Percentiles rank a stretch among this genome's conserved stretches.
Conservation (phyloP, 176 grass and related monocot species). For the Neostapfia colusana region DNA sequence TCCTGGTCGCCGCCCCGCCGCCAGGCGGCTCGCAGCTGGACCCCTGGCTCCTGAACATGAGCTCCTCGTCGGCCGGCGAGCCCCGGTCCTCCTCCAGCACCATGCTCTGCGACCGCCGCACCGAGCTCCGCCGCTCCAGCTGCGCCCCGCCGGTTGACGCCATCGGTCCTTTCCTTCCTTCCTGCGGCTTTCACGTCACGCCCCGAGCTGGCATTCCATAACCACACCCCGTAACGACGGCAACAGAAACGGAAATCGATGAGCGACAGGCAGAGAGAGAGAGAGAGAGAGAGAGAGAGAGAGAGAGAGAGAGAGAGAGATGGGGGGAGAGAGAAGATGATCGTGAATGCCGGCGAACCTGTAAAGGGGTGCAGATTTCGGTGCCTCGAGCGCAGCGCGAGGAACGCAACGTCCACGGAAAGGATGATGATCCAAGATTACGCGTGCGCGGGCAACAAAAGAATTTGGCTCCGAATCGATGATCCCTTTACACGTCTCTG, state of each 20-base stretch:
- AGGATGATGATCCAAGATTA: constrained; percentile 36
- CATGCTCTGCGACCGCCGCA: constrained; percentile 42
- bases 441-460: constrained; percentile 6
- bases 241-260: not conserved
- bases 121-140: constrained; percentile 48
- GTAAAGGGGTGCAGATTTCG: constrained; percentile 41
- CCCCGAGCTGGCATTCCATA: not conserved
- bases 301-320: not conserved
- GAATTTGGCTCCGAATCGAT: too few species aligned
- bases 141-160: constrained; percentile 4
- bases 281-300: not conserved
- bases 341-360: constrained; percentile 50
- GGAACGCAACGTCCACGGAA: constrained; percentile 20
- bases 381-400: constrained; percentile 31
- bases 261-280: not conserved
- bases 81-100: constrained; percentile 36
- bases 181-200: not conserved
- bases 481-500: not conserved
- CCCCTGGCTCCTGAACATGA: constrained; percentile 24
- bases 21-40: not conserved
- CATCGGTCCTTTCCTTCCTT: constrained; percentile 1
- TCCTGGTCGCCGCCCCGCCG: not conserved
- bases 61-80: constrained; percentile 23
- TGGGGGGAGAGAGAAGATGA: not conserved
- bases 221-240: not conserved